Percentiles rank a stretch among this genome's conserved stretches.
These are phyloP conservation scores for Teratosphaeria gauchensis DNA, from an alignment of 2,329 filamentous ascomycete species.

Conservation along the genomic window DNA sequence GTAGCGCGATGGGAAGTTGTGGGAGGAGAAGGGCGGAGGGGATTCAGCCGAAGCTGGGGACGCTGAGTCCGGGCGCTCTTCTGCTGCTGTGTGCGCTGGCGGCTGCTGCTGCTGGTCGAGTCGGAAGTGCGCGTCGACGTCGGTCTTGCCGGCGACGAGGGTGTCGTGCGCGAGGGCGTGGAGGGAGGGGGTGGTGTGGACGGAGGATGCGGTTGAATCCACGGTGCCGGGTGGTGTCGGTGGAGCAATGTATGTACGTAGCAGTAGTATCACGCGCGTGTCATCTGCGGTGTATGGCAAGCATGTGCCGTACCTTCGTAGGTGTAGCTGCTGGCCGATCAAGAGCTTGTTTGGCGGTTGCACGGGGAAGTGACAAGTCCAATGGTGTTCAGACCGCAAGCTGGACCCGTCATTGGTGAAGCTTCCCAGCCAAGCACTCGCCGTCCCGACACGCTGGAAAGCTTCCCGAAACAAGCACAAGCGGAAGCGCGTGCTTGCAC, in stretches of 20 bases:
- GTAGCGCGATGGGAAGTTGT: slow-evolving; percentile 54
- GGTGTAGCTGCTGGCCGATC: neutral
- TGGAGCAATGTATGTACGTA: neutral
- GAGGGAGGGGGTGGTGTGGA: slow-evolving; percentile 25
- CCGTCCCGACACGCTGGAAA: neutral
- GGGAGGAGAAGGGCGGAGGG: slow-evolving; percentile 56
- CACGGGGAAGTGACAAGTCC: neutral
- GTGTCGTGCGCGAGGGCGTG: slow-evolving; percentile 13
- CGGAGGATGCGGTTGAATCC: slow-evolving; percentile 11
- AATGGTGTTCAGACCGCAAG: neutral
- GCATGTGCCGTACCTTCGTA: neutral
- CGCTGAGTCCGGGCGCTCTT: slow-evolving; percentile 15
- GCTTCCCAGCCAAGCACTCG: neutral
- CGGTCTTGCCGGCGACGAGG: slow-evolving; percentile 13
- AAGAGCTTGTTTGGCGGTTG: neutral
- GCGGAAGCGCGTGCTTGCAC: neutral
- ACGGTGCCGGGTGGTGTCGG: neutral
- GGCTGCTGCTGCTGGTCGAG: slow-evolving; percentile 9
- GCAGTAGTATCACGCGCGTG: neutral
- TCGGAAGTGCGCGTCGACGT: slow-evolving; percentile 22
- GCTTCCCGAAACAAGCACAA: neutral
- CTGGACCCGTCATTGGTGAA: neutral
- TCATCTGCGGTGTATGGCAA: neutral
- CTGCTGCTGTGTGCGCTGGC: neutral
- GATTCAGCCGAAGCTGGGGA: slow-evolving; percentile 39